Percentiles rank a stretch among this genome's conserved stretches.
Evolutionary conservation across 2,329 filamentous ascomycete species (phyloP).

Genomic region (Epichloe uncinata): DNA sequence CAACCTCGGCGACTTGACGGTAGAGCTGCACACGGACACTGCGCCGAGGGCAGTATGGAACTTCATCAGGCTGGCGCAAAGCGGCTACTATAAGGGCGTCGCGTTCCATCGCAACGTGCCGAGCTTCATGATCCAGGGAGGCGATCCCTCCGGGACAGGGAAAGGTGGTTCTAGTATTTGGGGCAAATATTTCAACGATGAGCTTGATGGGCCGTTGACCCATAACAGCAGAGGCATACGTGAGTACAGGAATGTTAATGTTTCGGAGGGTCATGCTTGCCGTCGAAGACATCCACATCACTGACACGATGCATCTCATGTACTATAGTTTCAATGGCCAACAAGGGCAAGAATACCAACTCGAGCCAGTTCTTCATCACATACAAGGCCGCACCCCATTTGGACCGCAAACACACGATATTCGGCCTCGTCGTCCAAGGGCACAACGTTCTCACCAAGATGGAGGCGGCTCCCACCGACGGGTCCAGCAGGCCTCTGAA

Average conservation of each 20-base stretch:
- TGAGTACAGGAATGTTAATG: constrained; percentile 11
- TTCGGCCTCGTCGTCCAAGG: constrained; percentile 79
- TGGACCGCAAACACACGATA: constrained; percentile 94
- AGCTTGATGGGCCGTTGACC: constrained; percentile 79
- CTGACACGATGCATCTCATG: constrained; percentile 1
- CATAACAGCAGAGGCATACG: constrained; percentile 65
- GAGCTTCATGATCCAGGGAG: constrained; percentile 96
- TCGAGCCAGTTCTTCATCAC: constrained; percentile 91
- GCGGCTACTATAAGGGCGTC: constrained; percentile 77
- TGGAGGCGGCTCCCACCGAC: constrained; percentile 68
- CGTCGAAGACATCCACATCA: not conserved
- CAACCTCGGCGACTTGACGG: constrained; percentile 67
- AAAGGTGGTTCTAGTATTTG: constrained; percentile 83
- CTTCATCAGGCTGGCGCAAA: constrained; percentile 76
- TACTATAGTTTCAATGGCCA: constrained; percentile 63
- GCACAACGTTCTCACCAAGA: constrained; percentile 52
- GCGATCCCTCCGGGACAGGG: constrained; percentile 85
- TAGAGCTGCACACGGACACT: constrained; percentile 83
- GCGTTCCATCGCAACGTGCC: constrained; percentile 87
- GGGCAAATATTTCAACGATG: constrained; percentile 89
- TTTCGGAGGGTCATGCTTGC: too few species aligned
- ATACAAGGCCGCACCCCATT: constrained; percentile 71
- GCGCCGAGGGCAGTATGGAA: constrained; percentile 96
- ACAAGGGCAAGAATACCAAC: constrained; percentile 97
- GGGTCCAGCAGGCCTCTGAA: constrained; percentile 61